Conservation (phyloP, 352 stramenopile species). For the Pythium apleroticum region DNA sequence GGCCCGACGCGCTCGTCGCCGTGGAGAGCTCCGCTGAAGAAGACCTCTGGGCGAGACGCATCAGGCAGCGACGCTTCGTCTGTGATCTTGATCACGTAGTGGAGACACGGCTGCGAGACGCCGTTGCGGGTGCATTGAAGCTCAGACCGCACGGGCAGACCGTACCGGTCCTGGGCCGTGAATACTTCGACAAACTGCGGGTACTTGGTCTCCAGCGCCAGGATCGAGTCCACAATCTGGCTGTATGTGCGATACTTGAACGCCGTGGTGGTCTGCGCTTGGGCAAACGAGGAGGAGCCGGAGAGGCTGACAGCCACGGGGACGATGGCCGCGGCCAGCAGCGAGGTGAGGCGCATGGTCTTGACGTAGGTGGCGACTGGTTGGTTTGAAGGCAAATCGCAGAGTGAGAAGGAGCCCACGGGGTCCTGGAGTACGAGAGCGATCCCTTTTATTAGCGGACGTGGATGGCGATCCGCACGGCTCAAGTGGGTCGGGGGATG, state of each 20-base stretch:
- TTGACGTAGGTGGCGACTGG: background rate
- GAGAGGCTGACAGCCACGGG: background rate
- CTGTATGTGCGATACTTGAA: conserved; percentile 63
- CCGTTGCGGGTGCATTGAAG: conserved; percentile 48
- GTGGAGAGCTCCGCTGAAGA: conserved; percentile 94
- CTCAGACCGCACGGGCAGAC: conserved; percentile 47
- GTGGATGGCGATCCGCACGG: background rate
- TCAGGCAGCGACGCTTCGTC: conserved; percentile 64
- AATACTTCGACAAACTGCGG: conserved; percentile 77
- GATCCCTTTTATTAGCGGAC: too few species aligned
- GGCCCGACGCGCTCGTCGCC: conserved; percentile 94
- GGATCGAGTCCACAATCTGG: conserved; percentile 67
- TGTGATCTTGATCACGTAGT: conserved; percentile 87
- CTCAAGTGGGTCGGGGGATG: background rate
- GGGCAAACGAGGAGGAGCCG: background rate
- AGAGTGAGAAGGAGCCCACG: background rate
- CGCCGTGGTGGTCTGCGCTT: conserved; percentile 7
- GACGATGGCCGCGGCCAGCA: background rate
- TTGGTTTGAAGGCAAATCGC: background rate
- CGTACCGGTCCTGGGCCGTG: conserved; percentile 78
- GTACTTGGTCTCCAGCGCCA: conserved; percentile 51
- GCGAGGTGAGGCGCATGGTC: background rate
- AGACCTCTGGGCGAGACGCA: conserved; percentile 87
- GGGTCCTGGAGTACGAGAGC: background rate
- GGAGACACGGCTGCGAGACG: conserved; percentile 47